Evolutionary conservation across 768 basidiomycete genomes (phyloP).

Genomic region (Tylopilus subfusipes): DNA sequence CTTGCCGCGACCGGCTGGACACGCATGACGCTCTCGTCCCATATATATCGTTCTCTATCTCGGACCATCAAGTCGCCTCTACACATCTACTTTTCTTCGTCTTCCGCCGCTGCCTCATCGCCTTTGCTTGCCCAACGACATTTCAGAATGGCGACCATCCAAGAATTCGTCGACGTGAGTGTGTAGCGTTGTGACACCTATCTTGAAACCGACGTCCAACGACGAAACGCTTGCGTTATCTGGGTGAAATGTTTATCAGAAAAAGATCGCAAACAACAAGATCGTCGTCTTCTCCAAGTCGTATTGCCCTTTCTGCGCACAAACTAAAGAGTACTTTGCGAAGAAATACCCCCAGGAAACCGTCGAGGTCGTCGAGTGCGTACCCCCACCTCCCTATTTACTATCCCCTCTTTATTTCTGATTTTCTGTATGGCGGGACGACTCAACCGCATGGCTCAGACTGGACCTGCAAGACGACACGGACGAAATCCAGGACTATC

Average conservation of each 20-base stretch:
- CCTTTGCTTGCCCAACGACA: conserved; percentile 18
- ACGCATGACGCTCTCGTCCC: conserved; percentile 10
- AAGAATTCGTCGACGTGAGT: conserved; percentile 42
- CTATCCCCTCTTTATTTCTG: neutral
- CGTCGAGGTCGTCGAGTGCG: conserved; percentile 48
- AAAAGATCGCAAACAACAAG: conserved; percentile 46
- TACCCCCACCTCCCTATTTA: neutral
- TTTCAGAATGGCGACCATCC: conserved; percentile 24
- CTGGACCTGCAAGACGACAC: conserved; percentile 60
- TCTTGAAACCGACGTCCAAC: too few species aligned
- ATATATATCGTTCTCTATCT: conserved; percentile 24
- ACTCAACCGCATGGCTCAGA: conserved; percentile 23
- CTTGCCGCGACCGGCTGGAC: neutral
- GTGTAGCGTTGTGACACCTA: neutral
- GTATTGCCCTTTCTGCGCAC: conserved; percentile 50
- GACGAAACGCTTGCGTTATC: neutral
- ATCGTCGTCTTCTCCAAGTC: conserved; percentile 61
- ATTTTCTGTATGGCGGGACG: neutral
- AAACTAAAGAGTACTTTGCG: conserved; percentile 46
- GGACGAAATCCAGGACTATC: conserved; percentile 60
- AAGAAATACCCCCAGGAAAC: conserved; percentile 37
- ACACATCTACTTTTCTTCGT: neutral
- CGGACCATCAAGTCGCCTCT: conserved; percentile 2
- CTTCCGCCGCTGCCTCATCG: conserved; percentile 6
- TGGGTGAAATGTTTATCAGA: conserved; percentile 32